Evolutionary conservation across 179 eudicot species (phyloP), one percentile per base, ranked within the genome.

Genomic region (Amaranthus tricolor): DNA sequence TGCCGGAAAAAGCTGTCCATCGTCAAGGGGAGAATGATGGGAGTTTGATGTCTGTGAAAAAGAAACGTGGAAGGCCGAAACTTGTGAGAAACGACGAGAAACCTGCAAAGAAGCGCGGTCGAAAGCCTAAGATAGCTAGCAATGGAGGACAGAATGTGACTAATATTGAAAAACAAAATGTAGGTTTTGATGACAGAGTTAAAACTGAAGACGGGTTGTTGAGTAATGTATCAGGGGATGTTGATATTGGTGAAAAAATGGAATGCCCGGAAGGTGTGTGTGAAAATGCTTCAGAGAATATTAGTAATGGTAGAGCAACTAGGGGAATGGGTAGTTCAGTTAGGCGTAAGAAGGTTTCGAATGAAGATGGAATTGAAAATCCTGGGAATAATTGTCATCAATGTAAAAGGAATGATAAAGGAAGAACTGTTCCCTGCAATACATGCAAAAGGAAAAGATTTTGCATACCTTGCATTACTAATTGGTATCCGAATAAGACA

Each of bases 401-500:
- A 71, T 85, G 88, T 77, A 80, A 85, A 82, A 85, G 86, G 71
- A 85, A 83, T 78, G 88, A 85, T 51, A 85, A 85, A 45, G 88
- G 86, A 48, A 75, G 81, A 57, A 75, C 73, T 12, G 68, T 82
- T 20, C 60, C 71, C 24, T 85, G 88, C 48, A 80, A 55, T 60
- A 73, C 14, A 50, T 85, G 88, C 45, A 77, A 54, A 5, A 80
- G 21, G 75, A 85, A 83, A 48, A 78, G 82, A 44, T 82, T 72
- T 78, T 85, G 88, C 62, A 19, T 82, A 0, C 68, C 49, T 66
- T 85, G 88, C 70, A 85, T 85, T 3, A 56, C 17, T 10, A 75
- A 53, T 59, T 87, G 96, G 96, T 90, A 90, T 64, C 93, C 96
- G 70, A 68, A 70, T 52, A 87, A 81, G 84, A 62, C 81, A 0